phyloP scores from a whole-genome alignment of 306 rosid species.

The Quercus mongolica region DNA sequence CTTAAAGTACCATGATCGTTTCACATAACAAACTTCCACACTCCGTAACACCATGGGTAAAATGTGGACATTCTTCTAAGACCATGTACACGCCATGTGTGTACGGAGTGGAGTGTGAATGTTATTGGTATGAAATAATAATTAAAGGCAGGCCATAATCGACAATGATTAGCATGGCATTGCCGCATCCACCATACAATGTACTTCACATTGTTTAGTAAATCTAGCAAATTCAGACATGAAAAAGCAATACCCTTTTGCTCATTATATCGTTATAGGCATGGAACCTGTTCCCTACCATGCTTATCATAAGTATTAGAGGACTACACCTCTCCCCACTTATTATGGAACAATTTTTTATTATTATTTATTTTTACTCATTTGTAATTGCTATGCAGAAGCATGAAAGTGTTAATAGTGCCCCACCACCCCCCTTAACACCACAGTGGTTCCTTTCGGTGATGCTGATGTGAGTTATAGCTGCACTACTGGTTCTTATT shows the following conservation, averaged over 20 bases:
- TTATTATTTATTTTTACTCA: neutral
- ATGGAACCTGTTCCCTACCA: neutral
- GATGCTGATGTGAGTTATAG: slow-evolving; percentile 38
- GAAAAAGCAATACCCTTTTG: neutral
- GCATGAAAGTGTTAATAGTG: slow-evolving; percentile 26
- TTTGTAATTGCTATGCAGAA: neutral
- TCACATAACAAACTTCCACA: too few species aligned
- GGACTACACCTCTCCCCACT: neutral
- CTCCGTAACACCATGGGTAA: too few species aligned
- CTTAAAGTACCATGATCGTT: too few species aligned
- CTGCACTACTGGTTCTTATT: slow-evolving; percentile 22
- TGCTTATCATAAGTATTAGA: neutral
- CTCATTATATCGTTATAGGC: neutral
- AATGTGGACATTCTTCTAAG: too few species aligned
- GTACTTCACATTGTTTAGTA: neutral
- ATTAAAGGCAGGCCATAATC: neutral
- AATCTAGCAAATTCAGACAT: neutral
- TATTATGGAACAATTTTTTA: neutral
- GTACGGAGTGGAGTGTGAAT: too few species aligned
- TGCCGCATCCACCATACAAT: neutral
- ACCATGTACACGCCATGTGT: too few species aligned
- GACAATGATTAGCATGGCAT: neutral
- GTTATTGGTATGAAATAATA: too few species aligned
- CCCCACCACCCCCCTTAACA: slow-evolving; percentile 23
- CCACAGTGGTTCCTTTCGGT: slow-evolving; percentile 58